Conservation (phyloP, 768 basidiomycete genomes). For the Hygrophoropsis aurantiaca region DNA sequence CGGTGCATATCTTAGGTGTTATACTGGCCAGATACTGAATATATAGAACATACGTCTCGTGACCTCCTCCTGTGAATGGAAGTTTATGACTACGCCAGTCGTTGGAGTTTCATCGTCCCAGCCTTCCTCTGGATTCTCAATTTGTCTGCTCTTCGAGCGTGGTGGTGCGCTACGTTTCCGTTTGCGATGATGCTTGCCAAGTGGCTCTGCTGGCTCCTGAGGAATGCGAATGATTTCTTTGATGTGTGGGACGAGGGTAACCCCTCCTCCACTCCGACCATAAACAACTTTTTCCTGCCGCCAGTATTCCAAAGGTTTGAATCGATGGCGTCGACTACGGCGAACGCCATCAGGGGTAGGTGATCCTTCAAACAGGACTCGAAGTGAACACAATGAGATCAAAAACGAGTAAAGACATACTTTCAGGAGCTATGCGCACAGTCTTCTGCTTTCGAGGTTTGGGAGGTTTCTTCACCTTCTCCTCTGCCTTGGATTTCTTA, state of each 20-base stretch:
- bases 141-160: constrained; percentile 38
- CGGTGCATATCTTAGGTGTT: not conserved
- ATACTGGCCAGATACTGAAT: too few species aligned
- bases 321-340: constrained; percentile 66
- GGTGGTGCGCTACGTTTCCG: constrained; percentile 29
- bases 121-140: constrained; percentile 63
- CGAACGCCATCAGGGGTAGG: constrained; percentile 51
- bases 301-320: constrained; percentile 87
- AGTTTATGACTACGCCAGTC: constrained; percentile 69
- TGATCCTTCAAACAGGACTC: constrained; percentile 18
- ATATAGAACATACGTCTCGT: constrained; percentile 69
- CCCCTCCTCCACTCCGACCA: constrained; percentile 54
- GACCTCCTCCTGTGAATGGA: constrained; percentile 56
- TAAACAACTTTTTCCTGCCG: constrained; percentile 89
- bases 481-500: constrained; percentile 24
- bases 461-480: constrained; percentile 26
- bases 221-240: constrained; percentile 61
- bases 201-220: constrained; percentile 47
- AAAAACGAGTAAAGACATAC: constrained; percentile 13
- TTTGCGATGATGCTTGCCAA: constrained; percentile 39
- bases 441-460: constrained; percentile 24
- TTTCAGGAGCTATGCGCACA: constrained; percentile 15
- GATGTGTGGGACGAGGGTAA: constrained; percentile 62
- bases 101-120: constrained; percentile 83
- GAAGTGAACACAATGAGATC: not conserved